These are phyloP conservation scores for Arthrobotrys musiformis DNA, from an alignment of 2,329 filamentous ascomycete genomes.

Conservation along the genomic window DNA sequence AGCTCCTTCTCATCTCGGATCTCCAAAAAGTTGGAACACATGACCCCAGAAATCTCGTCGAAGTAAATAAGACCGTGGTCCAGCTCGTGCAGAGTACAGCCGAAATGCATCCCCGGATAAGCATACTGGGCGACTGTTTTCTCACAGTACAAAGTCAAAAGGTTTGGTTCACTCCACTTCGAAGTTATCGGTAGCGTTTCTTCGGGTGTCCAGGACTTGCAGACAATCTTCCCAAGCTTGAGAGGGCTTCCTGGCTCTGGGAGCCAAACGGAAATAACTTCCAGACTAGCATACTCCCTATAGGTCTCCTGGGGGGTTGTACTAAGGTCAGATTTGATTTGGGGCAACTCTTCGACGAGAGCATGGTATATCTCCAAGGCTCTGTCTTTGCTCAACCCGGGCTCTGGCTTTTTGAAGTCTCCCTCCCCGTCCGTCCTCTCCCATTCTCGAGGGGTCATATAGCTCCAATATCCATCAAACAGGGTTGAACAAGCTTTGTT, in stretches of 20 bases:
- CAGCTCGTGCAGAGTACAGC: conserved; percentile 34
- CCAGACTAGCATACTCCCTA: conserved; percentile 61
- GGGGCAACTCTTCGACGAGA: conserved; percentile 56
- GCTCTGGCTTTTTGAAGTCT: conserved; percentile 58
- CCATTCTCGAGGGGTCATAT: conserved; percentile 42
- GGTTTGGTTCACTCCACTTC: conserved; percentile 49
- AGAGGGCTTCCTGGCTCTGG: conserved; percentile 39
- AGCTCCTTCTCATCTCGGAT: conserved; percentile 56
- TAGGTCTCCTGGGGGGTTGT: conserved; percentile 56
- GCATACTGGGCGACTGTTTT: conserved; percentile 63
- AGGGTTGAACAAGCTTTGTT: conserved; percentile 79
- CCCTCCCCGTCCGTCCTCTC: conserved; percentile 21
- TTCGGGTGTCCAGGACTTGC: conserved; percentile 39
- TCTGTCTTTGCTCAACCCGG: conserved; percentile 55
- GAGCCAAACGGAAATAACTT: conserved; percentile 60
- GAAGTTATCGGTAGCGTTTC: conserved; percentile 33
- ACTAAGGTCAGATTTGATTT: conserved; percentile 56
- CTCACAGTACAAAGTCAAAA: conserved; percentile 65
- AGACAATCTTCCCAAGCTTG: conserved; percentile 38
- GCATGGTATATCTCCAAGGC: conserved; percentile 54
- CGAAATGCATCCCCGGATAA: conserved; percentile 60
- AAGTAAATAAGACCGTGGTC: conserved; percentile 31
- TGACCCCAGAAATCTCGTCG: conserved; percentile 45
- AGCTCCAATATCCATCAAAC: conserved; percentile 67
- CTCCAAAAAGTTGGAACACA: conserved; percentile 56